Evolutionary conservation across 2,329 filamentous ascomycete species (phyloP), one percentile per base, ranked within the genome.

Genomic region (Grosmannia serpens): DNA sequence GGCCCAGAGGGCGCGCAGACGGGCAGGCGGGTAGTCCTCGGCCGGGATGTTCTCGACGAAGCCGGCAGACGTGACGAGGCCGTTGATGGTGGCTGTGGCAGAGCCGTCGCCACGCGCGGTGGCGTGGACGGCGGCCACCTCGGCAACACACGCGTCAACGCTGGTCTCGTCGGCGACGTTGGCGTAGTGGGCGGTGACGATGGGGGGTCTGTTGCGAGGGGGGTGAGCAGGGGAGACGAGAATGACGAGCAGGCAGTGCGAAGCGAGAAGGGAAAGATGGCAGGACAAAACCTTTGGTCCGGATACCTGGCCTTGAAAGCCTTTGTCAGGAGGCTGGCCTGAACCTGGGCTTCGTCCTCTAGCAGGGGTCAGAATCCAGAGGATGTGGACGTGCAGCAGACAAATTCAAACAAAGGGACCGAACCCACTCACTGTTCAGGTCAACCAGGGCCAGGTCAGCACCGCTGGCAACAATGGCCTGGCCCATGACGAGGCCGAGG

Each of bases 11-110:
- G 95, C 95, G 73, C 91, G 85, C 73, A 96, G 86, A 64, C 91
- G 87, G 65, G 96, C 90, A 65, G 91, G 84, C 1, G 91, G 91
- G 74, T 97, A 97, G 65, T 86, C 85, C 67, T 91, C 87, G 53
- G 92, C 92, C 67, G 95, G 87, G 68, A 91, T 95, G 77, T 96
- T 96, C 77, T 96, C 92, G 17, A 89, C 94, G 75, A 97, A 96
- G 52, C 92, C 92, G 55, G 92, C 92, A n/a, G 90, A 95, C 29
- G 92, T 96, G 66, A 97, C 91, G 29, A 97, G 81, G 73, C 89
- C 86, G 74, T 96, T 91, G 65, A 96, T 90, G 71, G 88, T 87
- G 72, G 51, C n/a, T 22, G 29, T 1, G 31, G 9, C 46, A 44
- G 3, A n/a, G 54, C 31, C 31, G 31, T 33, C 31, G 31, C 31